A percentile compares a stretch with the other conserved stretches of the same genome.
Conservation (phyloP, 2,329 filamentous ascomycete species). For the Stagonosporopsis rhizophila region DNA sequence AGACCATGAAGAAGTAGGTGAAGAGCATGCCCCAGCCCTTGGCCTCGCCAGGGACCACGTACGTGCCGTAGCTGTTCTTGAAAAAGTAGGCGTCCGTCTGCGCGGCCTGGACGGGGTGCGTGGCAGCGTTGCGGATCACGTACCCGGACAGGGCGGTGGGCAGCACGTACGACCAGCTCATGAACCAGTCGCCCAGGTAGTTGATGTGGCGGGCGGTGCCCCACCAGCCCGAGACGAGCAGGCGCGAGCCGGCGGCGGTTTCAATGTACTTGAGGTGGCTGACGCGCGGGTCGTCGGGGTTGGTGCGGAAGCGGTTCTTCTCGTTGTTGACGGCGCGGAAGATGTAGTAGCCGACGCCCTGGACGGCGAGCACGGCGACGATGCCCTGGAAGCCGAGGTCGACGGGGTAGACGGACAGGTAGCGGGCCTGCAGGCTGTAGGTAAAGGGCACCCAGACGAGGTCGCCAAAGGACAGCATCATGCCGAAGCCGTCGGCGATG, state of each 20-base stretch:
- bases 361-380: conserved; percentile 69
- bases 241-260: conserved; percentile 80
- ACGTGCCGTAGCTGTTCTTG: conserved; percentile 64
- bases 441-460: conserved; percentile 91
- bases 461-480: conserved; percentile 94
- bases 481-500: conserved; percentile 90
- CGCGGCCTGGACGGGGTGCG: conserved; percentile 45
- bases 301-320: conserved; percentile 91
- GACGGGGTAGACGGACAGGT: conserved; percentile 81
- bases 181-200: conserved; percentile 93
- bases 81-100: conserved; percentile 62
- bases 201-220: conserved; percentile 91
- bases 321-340: conserved; percentile 94
- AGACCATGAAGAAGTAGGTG: conserved; percentile 93
- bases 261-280: conserved; percentile 84
- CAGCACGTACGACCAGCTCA: conserved; percentile 88
- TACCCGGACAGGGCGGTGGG: conserved; percentile 88
- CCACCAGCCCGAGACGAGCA: conserved; percentile 92
- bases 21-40: conserved; percentile 85
- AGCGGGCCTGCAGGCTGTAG: conserved; percentile 84
- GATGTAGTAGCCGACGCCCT: conserved; percentile 80
- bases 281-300: conserved; percentile 81
- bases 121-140: conserved; percentile 63
- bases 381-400: conserved; percentile 75
- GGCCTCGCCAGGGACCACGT: conserved; percentile 74